These are phyloP conservation scores for Salvia splendens DNA, from an alignment of 257 asterid species.

Conservation along the genomic window DNA sequence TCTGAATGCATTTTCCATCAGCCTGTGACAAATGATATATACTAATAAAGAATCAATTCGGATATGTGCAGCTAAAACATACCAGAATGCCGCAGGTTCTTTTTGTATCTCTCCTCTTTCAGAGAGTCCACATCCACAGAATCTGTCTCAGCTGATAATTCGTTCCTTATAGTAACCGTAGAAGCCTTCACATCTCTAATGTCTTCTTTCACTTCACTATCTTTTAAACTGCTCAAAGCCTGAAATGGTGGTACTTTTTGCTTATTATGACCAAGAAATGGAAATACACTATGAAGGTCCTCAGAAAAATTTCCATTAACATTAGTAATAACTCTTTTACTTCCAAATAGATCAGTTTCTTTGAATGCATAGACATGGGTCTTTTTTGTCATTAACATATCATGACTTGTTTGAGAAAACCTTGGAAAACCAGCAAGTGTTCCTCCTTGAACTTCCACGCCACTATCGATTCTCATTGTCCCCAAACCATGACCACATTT, in stretches of 20 bases:
- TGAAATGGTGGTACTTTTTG: conserved; percentile 35
- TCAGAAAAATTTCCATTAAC: no score
- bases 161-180: conserved; percentile 40
- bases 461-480: no score
- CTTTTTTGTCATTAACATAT: no score
- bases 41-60: neutral
- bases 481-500: no score
- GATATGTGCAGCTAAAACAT: conserved; percentile 3
- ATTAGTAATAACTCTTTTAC: no score
- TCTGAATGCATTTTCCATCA: no score
- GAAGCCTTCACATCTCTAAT: conserved; percentile 30
- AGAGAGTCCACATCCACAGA: conserved; percentile 40
- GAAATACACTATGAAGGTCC: conserved; percentile 26
- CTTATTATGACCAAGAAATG: conserved; percentile 35
- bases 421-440: no score
- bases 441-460: no score
- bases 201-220: conserved; percentile 40
- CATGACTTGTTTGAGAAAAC: no score
- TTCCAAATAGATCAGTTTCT: no score
- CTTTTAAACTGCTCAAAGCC: conserved; percentile 36
- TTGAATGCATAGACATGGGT: no score
- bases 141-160: conserved; percentile 61
- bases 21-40: neutral
- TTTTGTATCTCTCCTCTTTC: conserved; percentile 33
- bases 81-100: conserved; percentile 40